A percentile compares a stretch with the other conserved stretches of the same genome.
Conservation (phyloP, 768 basidiomycete species). For the Pisolithus marmoratus region DNA sequence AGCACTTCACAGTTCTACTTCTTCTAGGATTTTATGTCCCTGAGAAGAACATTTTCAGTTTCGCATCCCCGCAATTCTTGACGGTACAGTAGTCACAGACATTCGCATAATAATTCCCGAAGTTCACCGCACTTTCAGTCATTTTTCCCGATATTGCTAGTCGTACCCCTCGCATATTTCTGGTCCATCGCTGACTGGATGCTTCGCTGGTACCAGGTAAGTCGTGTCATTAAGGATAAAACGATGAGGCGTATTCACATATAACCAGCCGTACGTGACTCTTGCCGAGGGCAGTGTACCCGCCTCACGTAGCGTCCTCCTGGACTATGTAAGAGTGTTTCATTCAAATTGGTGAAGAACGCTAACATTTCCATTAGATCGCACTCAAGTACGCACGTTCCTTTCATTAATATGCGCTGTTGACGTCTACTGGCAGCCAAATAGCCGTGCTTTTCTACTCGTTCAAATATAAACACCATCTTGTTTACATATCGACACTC, state of each 20-base stretch:
- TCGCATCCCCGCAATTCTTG: slow-evolving; percentile 41
- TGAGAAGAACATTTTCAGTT: slow-evolving; percentile 40
- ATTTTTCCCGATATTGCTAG: slow-evolving; percentile 49
- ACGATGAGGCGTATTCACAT: slow-evolving; percentile 3
- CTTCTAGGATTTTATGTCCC: slow-evolving; percentile 53
- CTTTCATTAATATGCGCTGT: background rate
- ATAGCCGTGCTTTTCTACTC: slow-evolving; percentile 39
- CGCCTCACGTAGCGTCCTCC: slow-evolving; percentile 55
- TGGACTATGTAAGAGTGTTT: slow-evolving; percentile 52
- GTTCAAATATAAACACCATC: slow-evolving; percentile 45
- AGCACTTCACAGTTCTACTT: background rate
- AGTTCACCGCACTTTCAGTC: slow-evolving; percentile 32
- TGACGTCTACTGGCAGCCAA: slow-evolving; percentile 31
- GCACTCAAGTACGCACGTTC: slow-evolving; percentile 33
- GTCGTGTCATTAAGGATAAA: slow-evolving; percentile 6
- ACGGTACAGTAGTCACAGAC: slow-evolving; percentile 30
- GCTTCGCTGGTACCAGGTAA: slow-evolving; percentile 54
- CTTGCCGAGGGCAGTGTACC: slow-evolving; percentile 48
- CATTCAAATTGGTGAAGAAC: background rate
- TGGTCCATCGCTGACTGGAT: slow-evolving; percentile 52
- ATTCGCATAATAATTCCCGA: background rate
- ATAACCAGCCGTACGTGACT: slow-evolving; percentile 52
- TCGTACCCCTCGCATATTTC: slow-evolving; percentile 44
- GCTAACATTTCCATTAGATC: slow-evolving; percentile 28
- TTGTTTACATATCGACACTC: slow-evolving; percentile 48